Conservation (phyloP, 768 basidiomycete species). For the Hypsizygus marmoreus region DNA sequence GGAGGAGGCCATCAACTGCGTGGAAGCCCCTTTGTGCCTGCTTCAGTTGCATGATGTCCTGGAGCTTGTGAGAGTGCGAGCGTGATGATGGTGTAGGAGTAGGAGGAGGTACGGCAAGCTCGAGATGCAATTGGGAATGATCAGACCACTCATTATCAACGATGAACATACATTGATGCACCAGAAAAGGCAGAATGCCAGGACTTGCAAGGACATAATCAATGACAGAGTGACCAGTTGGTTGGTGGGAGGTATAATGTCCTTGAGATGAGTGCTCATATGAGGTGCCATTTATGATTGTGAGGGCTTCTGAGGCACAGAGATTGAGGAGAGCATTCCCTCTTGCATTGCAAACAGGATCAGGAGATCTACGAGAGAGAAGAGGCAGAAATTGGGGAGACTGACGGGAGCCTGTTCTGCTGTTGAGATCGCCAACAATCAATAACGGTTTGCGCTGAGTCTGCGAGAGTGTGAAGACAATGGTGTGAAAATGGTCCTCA, state of each 20-base stretch:
- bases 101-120: neutral
- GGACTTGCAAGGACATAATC: neutral
- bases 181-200: neutral
- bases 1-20: neutral
- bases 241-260: neutral
- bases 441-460: neutral
- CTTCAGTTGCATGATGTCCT: neutral
- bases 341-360: neutral
- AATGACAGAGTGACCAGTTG: neutral
- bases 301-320: neutral
- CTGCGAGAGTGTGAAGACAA: neutral
- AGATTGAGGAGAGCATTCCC: neutral
- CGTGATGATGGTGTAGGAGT: neutral
- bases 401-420: neutral
- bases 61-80: neutral
- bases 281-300: neutral
- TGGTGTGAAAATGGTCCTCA: neutral
- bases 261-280: neutral
- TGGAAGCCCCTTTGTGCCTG: neutral
- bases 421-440: slow-evolving; percentile 2
- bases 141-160: neutral
- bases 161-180: neutral
- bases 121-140: neutral
- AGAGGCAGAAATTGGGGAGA: neutral
- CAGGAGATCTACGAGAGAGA: neutral